Conservation (phyloP, 108 stramenopile genomes). For the Cyclotella distinguenda region DNA sequence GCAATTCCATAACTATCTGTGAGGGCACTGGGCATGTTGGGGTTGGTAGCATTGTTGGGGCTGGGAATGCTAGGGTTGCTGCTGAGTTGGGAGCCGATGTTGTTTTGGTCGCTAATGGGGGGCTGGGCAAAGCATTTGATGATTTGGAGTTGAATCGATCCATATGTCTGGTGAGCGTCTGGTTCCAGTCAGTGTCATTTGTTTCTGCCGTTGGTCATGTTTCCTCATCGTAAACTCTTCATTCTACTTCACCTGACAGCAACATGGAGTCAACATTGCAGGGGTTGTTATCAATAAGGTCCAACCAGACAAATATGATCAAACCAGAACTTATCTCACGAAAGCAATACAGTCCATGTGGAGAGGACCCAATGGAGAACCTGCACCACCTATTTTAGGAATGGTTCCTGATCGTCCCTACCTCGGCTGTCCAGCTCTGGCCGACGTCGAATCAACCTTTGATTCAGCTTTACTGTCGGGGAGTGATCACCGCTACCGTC, state of each 20-base stretch:
- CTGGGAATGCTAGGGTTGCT: constrained; percentile 88
- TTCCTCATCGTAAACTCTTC: background rate
- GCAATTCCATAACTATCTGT: constrained; percentile 65
- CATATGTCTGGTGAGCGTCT: constrained; percentile 53
- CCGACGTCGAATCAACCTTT: constrained; percentile 81
- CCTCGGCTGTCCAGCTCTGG: constrained; percentile 79
- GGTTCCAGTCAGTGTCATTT: background rate
- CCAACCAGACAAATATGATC: constrained; percentile 77
- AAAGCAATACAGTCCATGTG: constrained; percentile 63
- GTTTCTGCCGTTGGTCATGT: background rate
- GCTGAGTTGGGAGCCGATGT: constrained; percentile 79
- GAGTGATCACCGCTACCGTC: constrained; percentile 65
- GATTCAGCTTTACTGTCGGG: constrained; percentile 67
- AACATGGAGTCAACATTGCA: constrained; percentile 72
- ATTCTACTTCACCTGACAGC: constrained; percentile 5
- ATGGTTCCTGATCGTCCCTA: constrained; percentile 89
- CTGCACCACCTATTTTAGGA: constrained; percentile 81
- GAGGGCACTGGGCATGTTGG: constrained; percentile 97
- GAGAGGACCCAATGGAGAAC: constrained; percentile 46
- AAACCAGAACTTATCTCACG: constrained; percentile 62
- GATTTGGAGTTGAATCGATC: constrained; percentile 84
- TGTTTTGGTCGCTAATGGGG: constrained; percentile 91
- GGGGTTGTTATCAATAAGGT: constrained; percentile 94
- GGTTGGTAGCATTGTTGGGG: constrained; percentile 79
- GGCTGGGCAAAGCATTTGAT: constrained; percentile 88